Base-by-base conservation (phyloP, 164 flowering plant species). In the Vitis riparia region DNA sequence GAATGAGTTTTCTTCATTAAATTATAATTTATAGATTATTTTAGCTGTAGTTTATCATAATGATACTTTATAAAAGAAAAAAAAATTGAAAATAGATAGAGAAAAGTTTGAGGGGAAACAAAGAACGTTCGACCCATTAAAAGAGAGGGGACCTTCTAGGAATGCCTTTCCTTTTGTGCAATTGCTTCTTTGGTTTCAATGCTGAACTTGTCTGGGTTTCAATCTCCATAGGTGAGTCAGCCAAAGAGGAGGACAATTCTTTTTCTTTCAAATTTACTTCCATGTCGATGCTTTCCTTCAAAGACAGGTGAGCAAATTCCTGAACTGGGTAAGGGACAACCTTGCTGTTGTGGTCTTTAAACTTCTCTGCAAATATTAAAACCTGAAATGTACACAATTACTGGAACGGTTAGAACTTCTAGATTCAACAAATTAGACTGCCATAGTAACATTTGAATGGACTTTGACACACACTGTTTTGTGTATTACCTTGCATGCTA, bases 401-500 rank as follows among this genome's bases (percentile, higher is more conserved):
- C 29, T 23, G 47, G 27, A 23, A 23, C 27, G 27, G 2, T 23
- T 23, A 23, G 30, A 16, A 15, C 63, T 60, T 60, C 11, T 16
- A 60, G 30, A 17, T 65, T 49, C 8, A 55, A 23, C 16, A 23
- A 56, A 49, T 66, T 62, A 29, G 47, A 15, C 16, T 37, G 44
- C 5, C 29, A 65, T 63, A 37, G 5, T 37, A 37, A 37, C 8
- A 5, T 7, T 37, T 3, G 44, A 37, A 37, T 37, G 44, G 44
- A 37, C 0, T 37, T 37, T 37, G 7, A 0, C 44, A 37, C 44
- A 4, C 44, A 3, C 5, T 23, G 1, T 37, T 11, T 37, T 19
- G 27, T 9, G 7, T 2, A 17, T 30, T 83, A 86, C 96, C 87
- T 89, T 87, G 88, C 96, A 91, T 1, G 87, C 89, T 7, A 91